A percentile compares a stretch with the other conserved stretches of the same genome.
These are phyloP conservation scores for Yarrowia divulgata DNA, from an alignment of 805 yeast species.

Conservation along the genomic window DNA sequence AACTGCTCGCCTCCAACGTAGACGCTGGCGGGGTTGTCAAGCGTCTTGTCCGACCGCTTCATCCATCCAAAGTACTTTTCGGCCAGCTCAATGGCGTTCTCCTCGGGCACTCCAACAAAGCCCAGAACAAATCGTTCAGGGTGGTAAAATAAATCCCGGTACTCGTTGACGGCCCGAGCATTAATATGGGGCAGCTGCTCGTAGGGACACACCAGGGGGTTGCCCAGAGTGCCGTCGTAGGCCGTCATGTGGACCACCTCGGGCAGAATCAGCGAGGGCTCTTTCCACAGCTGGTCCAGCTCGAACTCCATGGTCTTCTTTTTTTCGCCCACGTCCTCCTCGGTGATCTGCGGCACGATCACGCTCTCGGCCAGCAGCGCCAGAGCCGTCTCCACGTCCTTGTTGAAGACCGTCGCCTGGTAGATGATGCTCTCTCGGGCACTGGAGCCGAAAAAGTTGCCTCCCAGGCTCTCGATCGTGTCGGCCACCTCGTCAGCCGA, in stretches of 20 bases:
- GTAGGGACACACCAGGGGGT: slow-evolving; percentile 81
- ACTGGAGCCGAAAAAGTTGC: slow-evolving; percentile 91
- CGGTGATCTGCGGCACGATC: slow-evolving; percentile 68
- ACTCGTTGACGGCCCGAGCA: slow-evolving; percentile 61
- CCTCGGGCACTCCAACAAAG: slow-evolving; percentile 82
- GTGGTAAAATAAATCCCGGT: slow-evolving; percentile 69
- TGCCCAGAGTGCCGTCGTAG: slow-evolving; percentile 78
- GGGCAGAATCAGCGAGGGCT: slow-evolving; percentile 85
- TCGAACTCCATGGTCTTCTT: slow-evolving; percentile 79
- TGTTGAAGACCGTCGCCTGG: slow-evolving; percentile 92
- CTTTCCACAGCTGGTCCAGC: slow-evolving; percentile 78
- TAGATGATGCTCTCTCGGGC: slow-evolving; percentile 91
- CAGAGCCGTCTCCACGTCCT: slow-evolving; percentile 81
- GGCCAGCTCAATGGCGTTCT: slow-evolving; percentile 69
- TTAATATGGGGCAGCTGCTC: slow-evolving; percentile 67
- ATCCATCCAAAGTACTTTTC: slow-evolving; percentile 70
- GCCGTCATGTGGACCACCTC: slow-evolving; percentile 91
- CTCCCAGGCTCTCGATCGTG: slow-evolving; percentile 80
- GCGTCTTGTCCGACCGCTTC: slow-evolving; percentile 47
- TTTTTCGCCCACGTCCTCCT: slow-evolving; percentile 76
- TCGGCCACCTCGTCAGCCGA: slow-evolving; percentile 76
- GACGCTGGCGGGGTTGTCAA: slow-evolving; percentile 42
- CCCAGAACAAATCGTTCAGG: slow-evolving; percentile 88
- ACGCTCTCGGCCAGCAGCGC: slow-evolving; percentile 79
- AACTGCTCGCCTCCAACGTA: slow-evolving; percentile 44